These are phyloP conservation scores for Ochetophila trinervis DNA, from an alignment of 306 rosid genomes.

Conservation along the genomic window DNA sequence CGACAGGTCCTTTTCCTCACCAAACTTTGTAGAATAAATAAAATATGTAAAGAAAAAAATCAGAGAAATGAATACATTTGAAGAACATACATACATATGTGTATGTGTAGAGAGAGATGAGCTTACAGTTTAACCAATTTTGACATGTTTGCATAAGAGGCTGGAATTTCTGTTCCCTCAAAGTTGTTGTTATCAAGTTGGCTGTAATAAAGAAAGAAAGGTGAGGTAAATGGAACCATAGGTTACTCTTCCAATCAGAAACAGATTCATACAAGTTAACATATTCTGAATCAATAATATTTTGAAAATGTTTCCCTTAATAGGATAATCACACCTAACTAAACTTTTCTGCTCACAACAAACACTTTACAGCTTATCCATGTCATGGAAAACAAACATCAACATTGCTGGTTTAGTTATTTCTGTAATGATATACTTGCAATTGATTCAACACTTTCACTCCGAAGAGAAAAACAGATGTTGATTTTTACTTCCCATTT, in stretches of 20 bases:
- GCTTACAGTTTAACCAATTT: neutral
- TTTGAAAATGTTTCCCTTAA: too few relatives aligned
- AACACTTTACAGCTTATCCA: too few relatives aligned
- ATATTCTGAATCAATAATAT: too few relatives aligned
- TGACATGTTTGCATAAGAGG: neutral
- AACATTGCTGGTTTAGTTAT: too few relatives aligned
- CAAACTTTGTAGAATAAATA: neutral
- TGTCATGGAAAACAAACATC: too few relatives aligned
- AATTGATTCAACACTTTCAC: too few relatives aligned
- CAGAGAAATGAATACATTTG: neutral
- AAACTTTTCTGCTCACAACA: too few relatives aligned
- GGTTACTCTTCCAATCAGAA: neutral
- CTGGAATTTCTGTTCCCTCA: neutral
- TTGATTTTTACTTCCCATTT: too few relatives aligned
- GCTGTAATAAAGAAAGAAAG: neutral
- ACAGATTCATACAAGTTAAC: too few relatives aligned
- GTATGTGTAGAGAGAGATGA: neutral
- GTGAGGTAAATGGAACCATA: neutral
- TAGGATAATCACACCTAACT: too few relatives aligned
- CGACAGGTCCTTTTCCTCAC: neutral
- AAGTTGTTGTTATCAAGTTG: slow-evolving; percentile 1
- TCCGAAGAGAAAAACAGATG: too few relatives aligned
- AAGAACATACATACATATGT: neutral
- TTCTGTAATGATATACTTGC: too few relatives aligned
- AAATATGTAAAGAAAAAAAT: neutral